Percentiles rank a stretch among this genome's conserved stretches.
These are phyloP conservation scores for Neonectria magnoliae DNA, from an alignment of 2,329 filamentous ascomycete genomes.

Conservation along the genomic window DNA sequence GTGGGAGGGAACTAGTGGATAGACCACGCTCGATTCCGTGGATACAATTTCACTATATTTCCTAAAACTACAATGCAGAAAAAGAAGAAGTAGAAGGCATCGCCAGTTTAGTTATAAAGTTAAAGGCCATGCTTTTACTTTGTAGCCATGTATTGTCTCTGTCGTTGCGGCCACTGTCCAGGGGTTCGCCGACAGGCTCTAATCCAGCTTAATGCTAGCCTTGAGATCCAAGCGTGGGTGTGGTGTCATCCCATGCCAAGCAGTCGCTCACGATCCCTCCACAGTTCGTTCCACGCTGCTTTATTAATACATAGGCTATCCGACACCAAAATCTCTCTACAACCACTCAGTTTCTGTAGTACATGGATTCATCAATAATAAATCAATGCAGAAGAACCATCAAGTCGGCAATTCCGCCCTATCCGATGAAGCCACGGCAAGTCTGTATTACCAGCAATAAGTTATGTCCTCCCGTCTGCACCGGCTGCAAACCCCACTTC, in stretches of 20 bases:
- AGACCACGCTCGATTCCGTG: constrained; percentile 3
- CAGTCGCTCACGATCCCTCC: background rate
- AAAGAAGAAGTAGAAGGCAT: constrained; percentile 2
- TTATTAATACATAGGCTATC: background rate
- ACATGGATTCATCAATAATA: background rate
- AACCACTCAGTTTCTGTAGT: background rate
- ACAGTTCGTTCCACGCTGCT: background rate
- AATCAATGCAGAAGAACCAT: background rate
- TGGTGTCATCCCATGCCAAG: background rate
- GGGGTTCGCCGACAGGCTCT: background rate
- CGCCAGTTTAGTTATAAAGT: background rate
- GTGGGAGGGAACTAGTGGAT: background rate
- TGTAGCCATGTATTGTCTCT: background rate
- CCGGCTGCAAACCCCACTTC: constrained; percentile 12
- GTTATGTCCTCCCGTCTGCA: background rate
- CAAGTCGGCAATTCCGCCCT: background rate
- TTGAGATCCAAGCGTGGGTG: background rate
- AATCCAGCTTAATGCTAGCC: background rate
- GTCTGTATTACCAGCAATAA: too few species aligned
- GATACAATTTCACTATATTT: background rate
- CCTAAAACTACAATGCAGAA: background rate
- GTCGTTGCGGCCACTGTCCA: background rate
- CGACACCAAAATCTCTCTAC: background rate
- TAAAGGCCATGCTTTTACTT: background rate
- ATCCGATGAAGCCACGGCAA: background rate